Evolutionary conservation across 139 green algal species (phyloP).

Genomic region (Microglena sp.): DNA sequence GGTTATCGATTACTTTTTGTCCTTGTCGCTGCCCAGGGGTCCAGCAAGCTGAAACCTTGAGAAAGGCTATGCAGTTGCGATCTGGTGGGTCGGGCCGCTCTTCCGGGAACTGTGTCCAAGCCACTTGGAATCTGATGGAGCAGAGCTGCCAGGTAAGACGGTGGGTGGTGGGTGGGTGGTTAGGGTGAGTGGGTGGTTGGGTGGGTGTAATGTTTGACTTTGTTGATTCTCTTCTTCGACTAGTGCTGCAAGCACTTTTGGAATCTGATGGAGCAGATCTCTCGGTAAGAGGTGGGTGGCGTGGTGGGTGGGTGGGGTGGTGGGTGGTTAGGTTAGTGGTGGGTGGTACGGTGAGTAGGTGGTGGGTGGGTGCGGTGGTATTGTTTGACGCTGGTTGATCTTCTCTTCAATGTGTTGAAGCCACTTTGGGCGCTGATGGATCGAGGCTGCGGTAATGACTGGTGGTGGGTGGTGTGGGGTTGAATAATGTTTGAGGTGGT

Average conservation of each 20-base stretch:
- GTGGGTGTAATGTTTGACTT: no score
- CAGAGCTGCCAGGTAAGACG: no score
- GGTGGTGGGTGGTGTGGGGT: no score
- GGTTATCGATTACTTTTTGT: neutral
- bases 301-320: neutral
- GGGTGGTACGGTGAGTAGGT: no score
- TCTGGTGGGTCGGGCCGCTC: constrained; percentile 15
- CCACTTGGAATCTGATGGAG: constrained; percentile 54
- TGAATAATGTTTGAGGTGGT: no score
- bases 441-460: no score
- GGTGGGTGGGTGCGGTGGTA: no score
- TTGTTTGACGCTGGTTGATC: no score
- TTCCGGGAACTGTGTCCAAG: constrained; percentile 50
- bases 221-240: no score
- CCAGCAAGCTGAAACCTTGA: constrained; percentile 22
- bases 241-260: no score
- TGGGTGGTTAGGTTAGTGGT: no score
- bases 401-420: constrained; percentile 48
- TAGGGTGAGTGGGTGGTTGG: neutral
- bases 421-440: constrained; percentile 54
- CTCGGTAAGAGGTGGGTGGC: neutral
- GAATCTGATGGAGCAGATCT: no score
- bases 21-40: constrained; percentile 15
- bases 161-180: constrained; percentile 13
- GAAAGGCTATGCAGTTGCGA: constrained; percentile 20